Evolutionary conservation across 1,284 basidiomycete genomes (phyloP).

Genomic region (Papiliotrema laurentii): DNA sequence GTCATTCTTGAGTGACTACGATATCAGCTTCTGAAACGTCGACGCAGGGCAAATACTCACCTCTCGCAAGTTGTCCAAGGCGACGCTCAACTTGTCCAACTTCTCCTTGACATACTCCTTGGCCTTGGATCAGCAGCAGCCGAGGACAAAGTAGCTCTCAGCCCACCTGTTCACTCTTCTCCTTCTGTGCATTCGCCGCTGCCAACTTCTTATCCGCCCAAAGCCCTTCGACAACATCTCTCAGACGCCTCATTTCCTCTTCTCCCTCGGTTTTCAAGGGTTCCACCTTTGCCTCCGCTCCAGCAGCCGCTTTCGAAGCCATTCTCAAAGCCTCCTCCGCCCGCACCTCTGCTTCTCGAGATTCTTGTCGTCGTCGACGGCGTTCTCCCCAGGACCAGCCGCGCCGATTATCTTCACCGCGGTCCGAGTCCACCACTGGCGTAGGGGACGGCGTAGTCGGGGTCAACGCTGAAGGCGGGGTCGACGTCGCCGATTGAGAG

Average conservation of each 20-base stretch:
- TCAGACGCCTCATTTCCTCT: constrained; percentile 15
- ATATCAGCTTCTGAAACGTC: neutral
- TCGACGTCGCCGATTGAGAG: neutral
- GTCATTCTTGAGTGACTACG: neutral
- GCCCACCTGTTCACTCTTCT: constrained; percentile 21
- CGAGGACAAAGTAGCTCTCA: neutral
- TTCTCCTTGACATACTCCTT: constrained; percentile 24
- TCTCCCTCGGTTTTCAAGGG: neutral
- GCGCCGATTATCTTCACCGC: neutral
- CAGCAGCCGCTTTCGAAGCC: neutral
- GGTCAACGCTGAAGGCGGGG: neutral
- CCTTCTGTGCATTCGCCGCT: constrained; percentile 11
- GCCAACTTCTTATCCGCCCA: constrained; percentile 20
- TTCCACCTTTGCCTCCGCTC: neutral
- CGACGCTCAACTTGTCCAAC: constrained; percentile 22
- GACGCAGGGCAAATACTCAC: constrained; percentile 8
- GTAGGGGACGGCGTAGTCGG: neutral
- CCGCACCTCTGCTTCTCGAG: neutral
- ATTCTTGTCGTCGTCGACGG: neutral
- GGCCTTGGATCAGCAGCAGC: constrained; percentile 10
- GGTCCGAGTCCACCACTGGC: neutral
- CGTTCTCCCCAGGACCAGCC: constrained; percentile 11
- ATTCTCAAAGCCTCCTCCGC: neutral
- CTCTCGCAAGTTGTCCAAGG: constrained; percentile 23
- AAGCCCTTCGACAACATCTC: constrained; percentile 19